Evolutionary conservation across 139 green algal genomes (phyloP).

Genomic region (Chlamydomonas urium): DNA sequence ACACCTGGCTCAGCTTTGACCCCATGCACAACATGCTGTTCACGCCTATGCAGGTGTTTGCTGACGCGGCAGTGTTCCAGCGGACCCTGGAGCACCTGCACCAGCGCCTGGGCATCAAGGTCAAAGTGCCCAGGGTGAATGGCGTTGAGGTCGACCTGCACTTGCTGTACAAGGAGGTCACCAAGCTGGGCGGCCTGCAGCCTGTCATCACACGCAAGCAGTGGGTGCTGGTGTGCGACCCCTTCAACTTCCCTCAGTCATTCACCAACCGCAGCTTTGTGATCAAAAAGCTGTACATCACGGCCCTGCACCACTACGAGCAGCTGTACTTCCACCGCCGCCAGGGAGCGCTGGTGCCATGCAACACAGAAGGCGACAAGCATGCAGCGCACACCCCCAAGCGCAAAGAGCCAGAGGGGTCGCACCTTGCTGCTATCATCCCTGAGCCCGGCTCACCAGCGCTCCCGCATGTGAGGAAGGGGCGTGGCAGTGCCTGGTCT

Average conservation of each 20-base stretch:
- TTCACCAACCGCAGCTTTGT: conserved; percentile 10
- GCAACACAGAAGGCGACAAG: too few relatives aligned
- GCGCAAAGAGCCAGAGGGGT: background rate
- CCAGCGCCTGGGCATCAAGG: background rate
- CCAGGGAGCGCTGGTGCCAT: background rate
- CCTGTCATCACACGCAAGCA: conserved; percentile 7
- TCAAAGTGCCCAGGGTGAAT: background rate
- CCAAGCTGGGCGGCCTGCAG: background rate
- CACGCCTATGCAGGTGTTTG: too few relatives aligned
- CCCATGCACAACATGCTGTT: too few relatives aligned
- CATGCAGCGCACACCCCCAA: too few relatives aligned
- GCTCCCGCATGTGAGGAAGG: too few relatives aligned
- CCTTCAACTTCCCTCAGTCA: conserved; percentile 4
- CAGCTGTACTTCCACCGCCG: conserved; percentile 3
- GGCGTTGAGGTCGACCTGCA: conserved; percentile 16
- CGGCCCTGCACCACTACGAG: conserved; percentile 17
- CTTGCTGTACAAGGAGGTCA: conserved; percentile 8
- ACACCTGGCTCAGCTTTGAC: too few relatives aligned
- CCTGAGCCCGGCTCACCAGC: too few relatives aligned
- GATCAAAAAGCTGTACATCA: conserved; percentile 7
- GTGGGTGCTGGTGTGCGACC: conserved; percentile 5
- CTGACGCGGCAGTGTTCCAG: background rate
- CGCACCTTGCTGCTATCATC: too few relatives aligned
- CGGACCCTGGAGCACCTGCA: background rate
- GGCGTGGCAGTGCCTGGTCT: too few relatives aligned